Evolutionary conservation across 257 asterid species (phyloP).

Genomic region (Plantago elongata): DNA sequence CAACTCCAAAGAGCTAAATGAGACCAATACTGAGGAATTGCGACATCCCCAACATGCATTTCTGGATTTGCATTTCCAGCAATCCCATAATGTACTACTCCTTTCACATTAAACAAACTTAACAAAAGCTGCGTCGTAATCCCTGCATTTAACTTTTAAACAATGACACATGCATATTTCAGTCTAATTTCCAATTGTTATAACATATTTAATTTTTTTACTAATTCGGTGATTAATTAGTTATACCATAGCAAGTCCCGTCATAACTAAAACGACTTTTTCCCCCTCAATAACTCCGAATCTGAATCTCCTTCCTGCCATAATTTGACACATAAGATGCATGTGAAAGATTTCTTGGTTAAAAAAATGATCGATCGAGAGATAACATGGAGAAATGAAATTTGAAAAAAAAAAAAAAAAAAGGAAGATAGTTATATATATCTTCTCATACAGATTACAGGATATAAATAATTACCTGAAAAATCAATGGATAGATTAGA

Average conservation of each 20-base stretch:
- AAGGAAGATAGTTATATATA: background rate
- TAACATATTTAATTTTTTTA: too few species aligned
- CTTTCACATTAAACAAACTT: slow-evolving; percentile 40
- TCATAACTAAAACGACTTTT: slow-evolving; percentile 43
- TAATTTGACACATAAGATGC: background rate
- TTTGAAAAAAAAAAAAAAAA: too few species aligned
- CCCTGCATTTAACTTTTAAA: slow-evolving; percentile 50
- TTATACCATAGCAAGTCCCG: slow-evolving; percentile 51
- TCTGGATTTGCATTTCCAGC: slow-evolving; percentile 64
- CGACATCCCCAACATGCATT: slow-evolving; percentile 50
- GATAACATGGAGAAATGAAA: background rate
- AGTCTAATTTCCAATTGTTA: background rate
- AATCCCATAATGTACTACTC: slow-evolving; percentile 63
- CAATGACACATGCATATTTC: background rate
- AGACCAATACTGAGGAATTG: slow-evolving; percentile 54
- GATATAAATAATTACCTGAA: slow-evolving; percentile 27
- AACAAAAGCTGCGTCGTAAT: slow-evolving; percentile 50
- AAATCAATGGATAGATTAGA: slow-evolving; percentile 32
- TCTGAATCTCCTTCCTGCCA: slow-evolving; percentile 43
- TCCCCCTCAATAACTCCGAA: slow-evolving; percentile 35
- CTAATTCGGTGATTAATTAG: too few species aligned
- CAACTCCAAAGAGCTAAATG: slow-evolving; percentile 60
- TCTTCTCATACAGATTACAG: background rate
- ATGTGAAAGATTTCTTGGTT: background rate
- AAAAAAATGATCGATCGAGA: background rate